Conservation (phyloP, 106 monocot species). For the Dendrobium nobile region DNA sequence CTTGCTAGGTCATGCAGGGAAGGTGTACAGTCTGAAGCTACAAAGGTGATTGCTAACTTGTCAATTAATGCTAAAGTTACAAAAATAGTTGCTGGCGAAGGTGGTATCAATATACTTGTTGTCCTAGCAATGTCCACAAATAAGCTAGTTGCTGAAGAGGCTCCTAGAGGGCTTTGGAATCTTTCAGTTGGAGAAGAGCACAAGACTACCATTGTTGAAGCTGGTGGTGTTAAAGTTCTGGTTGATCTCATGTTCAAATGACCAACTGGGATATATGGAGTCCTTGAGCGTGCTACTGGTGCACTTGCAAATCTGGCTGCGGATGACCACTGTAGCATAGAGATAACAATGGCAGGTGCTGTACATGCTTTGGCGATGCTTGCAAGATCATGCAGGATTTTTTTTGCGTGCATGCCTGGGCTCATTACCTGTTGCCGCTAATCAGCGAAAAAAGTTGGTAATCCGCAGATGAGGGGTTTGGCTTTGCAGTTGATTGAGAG, state of each 20-base stretch:
- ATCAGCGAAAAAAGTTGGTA: too few relatives aligned
- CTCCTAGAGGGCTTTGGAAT: conserved; percentile 98
- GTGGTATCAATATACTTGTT: conserved; percentile 72
- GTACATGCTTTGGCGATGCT: conserved; percentile 91
- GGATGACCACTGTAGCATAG: conserved; percentile 96
- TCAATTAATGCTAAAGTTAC: conserved; percentile 97
- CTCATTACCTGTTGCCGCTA: too few relatives aligned
- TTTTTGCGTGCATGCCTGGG: too few relatives aligned
- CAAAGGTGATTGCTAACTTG: conserved; percentile 94
- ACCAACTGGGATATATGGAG: conserved; percentile 77
- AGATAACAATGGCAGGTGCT: conserved; percentile 80
- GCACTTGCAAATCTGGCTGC: conserved; percentile 97
- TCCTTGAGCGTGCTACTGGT: conserved; percentile 96
- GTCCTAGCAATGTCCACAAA: conserved; percentile 85
- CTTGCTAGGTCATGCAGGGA: conserved; percentile 80
- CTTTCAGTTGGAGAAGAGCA: conserved; percentile 99
- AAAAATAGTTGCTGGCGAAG: conserved; percentile 88
- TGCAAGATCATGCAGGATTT: conserved; percentile 76
- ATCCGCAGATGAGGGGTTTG: too few relatives aligned
- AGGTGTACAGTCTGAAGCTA: conserved; percentile 84
- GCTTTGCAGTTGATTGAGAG: too few relatives aligned
- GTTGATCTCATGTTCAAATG: conserved; percentile 96
- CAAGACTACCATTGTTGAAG: conserved; percentile 84
- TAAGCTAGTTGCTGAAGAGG: conserved; percentile 93
- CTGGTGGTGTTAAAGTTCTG: conserved; percentile 90